These are phyloP conservation scores for Poa pratensis DNA, from an alignment of 176 grass and related monocot species.

Conservation along the genomic window DNA sequence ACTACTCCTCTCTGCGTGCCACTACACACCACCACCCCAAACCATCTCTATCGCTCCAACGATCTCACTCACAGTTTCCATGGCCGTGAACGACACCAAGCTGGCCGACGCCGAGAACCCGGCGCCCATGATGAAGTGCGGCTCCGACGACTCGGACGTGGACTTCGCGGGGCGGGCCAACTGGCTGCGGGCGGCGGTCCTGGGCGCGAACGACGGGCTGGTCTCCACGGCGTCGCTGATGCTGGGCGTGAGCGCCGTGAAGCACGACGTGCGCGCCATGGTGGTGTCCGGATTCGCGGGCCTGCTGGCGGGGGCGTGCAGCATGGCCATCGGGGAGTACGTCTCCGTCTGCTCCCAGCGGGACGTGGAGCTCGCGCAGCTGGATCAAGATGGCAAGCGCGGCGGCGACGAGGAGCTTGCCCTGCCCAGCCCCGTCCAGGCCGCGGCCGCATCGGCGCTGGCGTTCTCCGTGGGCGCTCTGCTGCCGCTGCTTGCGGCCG, in stretches of 20 bases:
- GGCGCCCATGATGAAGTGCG: neutral
- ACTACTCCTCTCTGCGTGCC: conserved; percentile 10
- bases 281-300: conserved; percentile 75
- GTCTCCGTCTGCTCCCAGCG: conserved; percentile 81
- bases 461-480: conserved; percentile 59
- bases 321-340: conserved; percentile 89
- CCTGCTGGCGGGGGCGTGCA: conserved; percentile 67
- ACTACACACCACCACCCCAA: neutral
- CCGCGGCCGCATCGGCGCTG: conserved; percentile 58
- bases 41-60: too few relatives aligned
- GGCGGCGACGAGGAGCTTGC: conserved; percentile 34
- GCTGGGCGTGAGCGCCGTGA: conserved; percentile 78
- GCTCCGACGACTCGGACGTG: neutral
- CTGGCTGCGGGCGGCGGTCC: conserved; percentile 74
- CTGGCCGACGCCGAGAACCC: conserved; percentile 47
- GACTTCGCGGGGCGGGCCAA: conserved; percentile 52
- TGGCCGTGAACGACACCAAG: conserved; percentile 43
- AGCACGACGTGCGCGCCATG: conserved; percentile 56
- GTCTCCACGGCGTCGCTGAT: conserved; percentile 77
- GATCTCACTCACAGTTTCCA: neutral
- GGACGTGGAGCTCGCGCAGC: conserved; percentile 67
- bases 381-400: conserved; percentile 39
- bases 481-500: conserved; percentile 63
- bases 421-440: conserved; percentile 59
- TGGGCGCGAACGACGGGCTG: conserved; percentile 77